Conservation (phyloP, 2,329 filamentous ascomycete species). For the Colletotrichum endophyticum region DNA sequence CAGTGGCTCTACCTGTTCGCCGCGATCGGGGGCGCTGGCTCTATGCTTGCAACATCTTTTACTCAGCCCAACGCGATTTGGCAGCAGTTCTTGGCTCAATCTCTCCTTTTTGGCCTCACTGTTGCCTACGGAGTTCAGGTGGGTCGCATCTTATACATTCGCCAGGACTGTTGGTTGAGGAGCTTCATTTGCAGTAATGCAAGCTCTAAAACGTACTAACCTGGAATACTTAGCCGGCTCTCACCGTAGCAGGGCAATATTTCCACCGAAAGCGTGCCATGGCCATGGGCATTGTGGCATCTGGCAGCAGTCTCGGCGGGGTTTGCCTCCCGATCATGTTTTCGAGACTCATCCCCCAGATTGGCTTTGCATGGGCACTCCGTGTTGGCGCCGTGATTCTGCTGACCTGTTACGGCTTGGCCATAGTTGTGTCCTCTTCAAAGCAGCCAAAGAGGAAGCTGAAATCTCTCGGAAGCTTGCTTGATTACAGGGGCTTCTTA, state of each 20-base stretch:
- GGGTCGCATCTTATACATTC: neutral
- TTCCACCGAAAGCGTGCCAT: constrained; percentile 50
- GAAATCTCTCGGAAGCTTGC: neutral
- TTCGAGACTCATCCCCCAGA: constrained; percentile 54
- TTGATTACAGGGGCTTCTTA: constrained; percentile 11
- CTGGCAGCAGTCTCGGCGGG: constrained; percentile 60
- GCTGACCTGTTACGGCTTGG: constrained; percentile 38
- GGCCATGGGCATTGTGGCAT: constrained; percentile 57
- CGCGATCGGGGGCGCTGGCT: constrained; percentile 3
- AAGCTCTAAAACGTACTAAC: neutral
- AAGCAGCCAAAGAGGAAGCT: constrained; percentile 29
- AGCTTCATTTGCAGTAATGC: neutral
- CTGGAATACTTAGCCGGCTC: neutral
- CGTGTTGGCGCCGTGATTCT: constrained; percentile 50
- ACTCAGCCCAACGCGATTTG: constrained; percentile 28
- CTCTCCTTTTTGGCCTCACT: constrained; percentile 25
- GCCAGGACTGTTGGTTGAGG: neutral
- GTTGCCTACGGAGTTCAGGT: constrained; percentile 12
- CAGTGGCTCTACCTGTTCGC: constrained; percentile 11
- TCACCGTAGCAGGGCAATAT: constrained; percentile 34
- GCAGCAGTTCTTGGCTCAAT: constrained; percentile 43
- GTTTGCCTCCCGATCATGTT: constrained; percentile 66
- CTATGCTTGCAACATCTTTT: constrained; percentile 13
- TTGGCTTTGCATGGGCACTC: constrained; percentile 54
- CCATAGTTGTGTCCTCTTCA: constrained; percentile 31